These are phyloP conservation scores for Mrakia gelida DNA, from an alignment of 768 basidiomycete species.

Conservation along the genomic window DNA sequence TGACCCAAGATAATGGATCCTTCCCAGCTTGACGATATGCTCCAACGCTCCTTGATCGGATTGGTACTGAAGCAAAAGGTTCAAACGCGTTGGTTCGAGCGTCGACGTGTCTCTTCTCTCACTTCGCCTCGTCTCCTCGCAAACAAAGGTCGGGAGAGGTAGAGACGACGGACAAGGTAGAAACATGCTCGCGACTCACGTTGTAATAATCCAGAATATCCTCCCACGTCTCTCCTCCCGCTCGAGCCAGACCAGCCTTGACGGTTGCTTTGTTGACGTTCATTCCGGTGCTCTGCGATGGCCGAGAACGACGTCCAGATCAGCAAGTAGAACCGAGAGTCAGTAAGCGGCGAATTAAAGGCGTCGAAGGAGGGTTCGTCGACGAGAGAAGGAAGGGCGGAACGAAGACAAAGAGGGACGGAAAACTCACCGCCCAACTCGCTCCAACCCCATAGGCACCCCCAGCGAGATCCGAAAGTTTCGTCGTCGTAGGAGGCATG, in stretches of 20 bases:
- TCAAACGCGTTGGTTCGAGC: too few species aligned
- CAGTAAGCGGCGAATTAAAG: too few species aligned
- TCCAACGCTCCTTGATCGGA: conserved; percentile 85
- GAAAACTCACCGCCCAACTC: conserved; percentile 59
- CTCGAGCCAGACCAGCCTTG: conserved; percentile 73
- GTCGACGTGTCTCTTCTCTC: background rate
- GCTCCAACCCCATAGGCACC: conserved; percentile 95
- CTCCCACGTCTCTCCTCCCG: conserved; percentile 89
- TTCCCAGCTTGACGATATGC: conserved; percentile 87
- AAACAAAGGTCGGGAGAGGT: too few species aligned
- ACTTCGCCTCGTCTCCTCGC: background rate
- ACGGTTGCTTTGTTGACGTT: conserved; percentile 70
- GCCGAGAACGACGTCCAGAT: too few species aligned
- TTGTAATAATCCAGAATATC: conserved; percentile 89
- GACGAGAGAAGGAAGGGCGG: background rate
- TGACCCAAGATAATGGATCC: conserved; percentile 92
- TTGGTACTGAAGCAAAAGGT: conserved; percentile 62
- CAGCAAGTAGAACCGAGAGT: too few species aligned
- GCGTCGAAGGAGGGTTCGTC: too few species aligned
- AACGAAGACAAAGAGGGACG: background rate
- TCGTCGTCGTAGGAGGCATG: conserved; percentile 71
- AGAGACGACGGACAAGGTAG: too few species aligned
- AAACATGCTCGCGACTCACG: too few species aligned
- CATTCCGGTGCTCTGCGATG: conserved; percentile 61
- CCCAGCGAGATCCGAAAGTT: conserved; percentile 81